A percentile compares a stretch with the other conserved stretches of the same genome.
phyloP scores from a whole-genome alignment of 768 basidiomycete genomes.

The Collybiopsis luxurians region DNA sequence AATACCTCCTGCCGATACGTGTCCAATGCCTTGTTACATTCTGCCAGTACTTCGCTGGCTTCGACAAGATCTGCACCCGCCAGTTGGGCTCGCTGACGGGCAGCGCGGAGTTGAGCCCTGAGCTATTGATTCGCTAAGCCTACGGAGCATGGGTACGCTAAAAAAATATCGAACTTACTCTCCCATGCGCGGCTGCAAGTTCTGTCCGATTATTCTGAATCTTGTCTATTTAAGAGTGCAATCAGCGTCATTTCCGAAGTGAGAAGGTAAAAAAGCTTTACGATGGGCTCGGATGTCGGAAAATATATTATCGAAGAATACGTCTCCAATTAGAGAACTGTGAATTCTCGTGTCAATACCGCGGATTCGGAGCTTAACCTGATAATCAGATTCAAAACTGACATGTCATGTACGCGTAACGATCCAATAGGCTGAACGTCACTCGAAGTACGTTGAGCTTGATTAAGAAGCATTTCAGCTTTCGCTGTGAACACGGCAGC shows the following conservation, averaged over 20 bases:
- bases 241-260: background rate
- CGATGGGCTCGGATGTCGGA: constrained; percentile 42
- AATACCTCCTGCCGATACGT: constrained; percentile 27
- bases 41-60: constrained; percentile 14
- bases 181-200: constrained; percentile 31
- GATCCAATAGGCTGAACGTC: constrained; percentile 35
- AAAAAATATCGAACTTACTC: constrained; percentile 28
- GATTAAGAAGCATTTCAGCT: constrained; percentile 31
- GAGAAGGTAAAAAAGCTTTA: constrained; percentile 14
- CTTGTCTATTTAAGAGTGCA: constrained; percentile 26
- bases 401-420: constrained; percentile 39
- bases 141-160: too few relatives aligned
- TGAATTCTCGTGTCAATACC: too few relatives aligned
- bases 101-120: constrained; percentile 7
- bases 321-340: constrained; percentile 36
- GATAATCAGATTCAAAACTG: too few relatives aligned
- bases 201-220: constrained; percentile 34
- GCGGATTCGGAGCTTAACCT: too few relatives aligned
- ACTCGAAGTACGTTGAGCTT: constrained; percentile 35
- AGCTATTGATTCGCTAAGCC: too few relatives aligned
- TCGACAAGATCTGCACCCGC: constrained; percentile 16
- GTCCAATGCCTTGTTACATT: constrained; percentile 13
- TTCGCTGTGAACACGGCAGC: constrained; percentile 34
- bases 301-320: constrained; percentile 42
- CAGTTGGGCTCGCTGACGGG: constrained; percentile 3